Base-by-base conservation (phyloP, 257 asterid genomes). In the Nicotiana otophora region DNA sequence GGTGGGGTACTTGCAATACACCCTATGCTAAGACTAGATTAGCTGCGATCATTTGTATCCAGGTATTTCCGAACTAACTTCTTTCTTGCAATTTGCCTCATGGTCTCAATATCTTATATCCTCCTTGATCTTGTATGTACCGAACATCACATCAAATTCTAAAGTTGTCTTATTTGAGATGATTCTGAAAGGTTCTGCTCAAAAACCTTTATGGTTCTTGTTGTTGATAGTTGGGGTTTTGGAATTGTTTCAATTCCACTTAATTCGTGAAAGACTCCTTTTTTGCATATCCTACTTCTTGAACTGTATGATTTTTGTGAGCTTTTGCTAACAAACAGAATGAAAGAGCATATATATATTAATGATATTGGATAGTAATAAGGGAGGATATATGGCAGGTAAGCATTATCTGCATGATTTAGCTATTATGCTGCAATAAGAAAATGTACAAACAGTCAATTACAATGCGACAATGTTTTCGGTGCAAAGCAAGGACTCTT, bases 21-120 rank as follows among this genome's bases (percentile, higher is more conserved):
- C 86, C 51, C 82, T 92, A 87, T 78, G 94, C 89, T 20, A 90
- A 88, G 88, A 89, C 97, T 84, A 91, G 99, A 86, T 77, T 95
- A 81, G 92, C 95, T 88, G 97, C 98, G 39, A 92, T 95, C 80
- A 67, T 88, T 77, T 95, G 99, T 84, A 89, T 95, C 84, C 99
- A 92, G 95, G 99, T 95, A 79, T 81, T 90, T 87, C 82, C 67
- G 65, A 66, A 81, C 88, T 83, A 28, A 83, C 84, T 63, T 81
- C 39, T 75, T 85, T 82, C 70, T 75, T 75, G 80, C 62, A 48
- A 54, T 74, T 62, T 48, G 42, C 74, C 31, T 66, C 69, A 36
- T 36, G 69, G 78, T 78, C 77, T 74, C 39, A 48, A 15, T 48
- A 48, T 74, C 26, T 48, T 74, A 48, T 31, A 48, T 74, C 62